Evolutionary conservation across 768 basidiomycete species (phyloP).

Genomic region (Rhizopogon vinicolor): DNA sequence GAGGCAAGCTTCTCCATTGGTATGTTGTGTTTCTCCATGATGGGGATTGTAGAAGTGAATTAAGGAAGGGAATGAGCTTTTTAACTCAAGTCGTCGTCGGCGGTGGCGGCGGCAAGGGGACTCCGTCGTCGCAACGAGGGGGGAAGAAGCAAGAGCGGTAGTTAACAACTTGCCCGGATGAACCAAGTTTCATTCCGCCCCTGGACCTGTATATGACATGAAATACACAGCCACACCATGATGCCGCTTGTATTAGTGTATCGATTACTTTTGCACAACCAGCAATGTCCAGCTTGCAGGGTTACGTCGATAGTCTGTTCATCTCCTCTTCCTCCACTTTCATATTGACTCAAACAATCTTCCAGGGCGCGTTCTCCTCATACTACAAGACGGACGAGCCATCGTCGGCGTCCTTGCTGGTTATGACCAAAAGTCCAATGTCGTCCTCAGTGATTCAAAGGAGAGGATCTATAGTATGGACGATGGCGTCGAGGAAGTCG

Average conservation of each 20-base stretch:
- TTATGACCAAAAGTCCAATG: slow-evolving; percentile 93
- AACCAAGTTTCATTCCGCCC: too few relatives aligned
- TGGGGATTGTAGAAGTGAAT: not conserved
- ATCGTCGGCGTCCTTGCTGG: slow-evolving; percentile 92
- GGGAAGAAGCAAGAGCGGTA: not conserved
- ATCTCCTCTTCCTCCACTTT: not conserved
- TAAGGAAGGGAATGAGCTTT: not conserved
- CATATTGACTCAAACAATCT: not conserved
- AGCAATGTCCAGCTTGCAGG: slow-evolving; percentile 82
- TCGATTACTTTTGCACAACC: slow-evolving; percentile 4
- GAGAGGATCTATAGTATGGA: slow-evolving; percentile 92
- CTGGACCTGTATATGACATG: not conserved
- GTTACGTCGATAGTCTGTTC: slow-evolving; percentile 81
- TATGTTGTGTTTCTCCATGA: not conserved
- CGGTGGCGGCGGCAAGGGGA: too few relatives aligned
- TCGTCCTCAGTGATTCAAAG: slow-evolving; percentile 90
- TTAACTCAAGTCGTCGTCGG: not conserved
- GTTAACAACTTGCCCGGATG: too few relatives aligned
- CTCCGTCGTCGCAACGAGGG: not conserved
- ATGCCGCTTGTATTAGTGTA: slow-evolving; percentile 6
- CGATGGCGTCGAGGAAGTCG: slow-evolving; percentile 90
- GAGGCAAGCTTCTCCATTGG: not conserved
- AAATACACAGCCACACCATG: slow-evolving; percentile 1
- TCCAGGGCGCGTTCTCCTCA: slow-evolving; percentile 83
- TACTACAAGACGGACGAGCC: slow-evolving; percentile 93